These are phyloP conservation scores for Acmispon strigosus DNA, from an alignment of 306 rosid genomes.

Conservation along the genomic window DNA sequence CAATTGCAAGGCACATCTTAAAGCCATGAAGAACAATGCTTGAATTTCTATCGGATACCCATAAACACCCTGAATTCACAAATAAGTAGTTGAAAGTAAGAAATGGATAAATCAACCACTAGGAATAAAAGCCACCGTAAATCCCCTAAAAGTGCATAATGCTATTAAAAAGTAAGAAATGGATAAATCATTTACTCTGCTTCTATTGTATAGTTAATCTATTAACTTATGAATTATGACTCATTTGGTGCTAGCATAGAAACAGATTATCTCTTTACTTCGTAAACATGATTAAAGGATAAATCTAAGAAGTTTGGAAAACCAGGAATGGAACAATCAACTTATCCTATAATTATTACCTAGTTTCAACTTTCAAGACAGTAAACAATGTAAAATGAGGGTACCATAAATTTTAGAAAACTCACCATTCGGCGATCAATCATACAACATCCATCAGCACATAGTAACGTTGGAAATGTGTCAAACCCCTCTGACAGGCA, in stretches of 20 bases:
- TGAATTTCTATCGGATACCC: constrained; percentile 96
- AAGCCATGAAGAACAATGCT: constrained; percentile 93
- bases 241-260: not conserved
- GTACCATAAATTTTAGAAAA: constrained; percentile 7
- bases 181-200: too few relatives aligned
- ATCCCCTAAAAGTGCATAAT: not conserved
- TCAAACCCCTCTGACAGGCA: constrained; percentile 93
- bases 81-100: not conserved
- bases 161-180: too few relatives aligned
- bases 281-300: not conserved
- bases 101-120: not conserved
- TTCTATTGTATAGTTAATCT: too few relatives aligned
- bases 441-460: constrained; percentile 98
- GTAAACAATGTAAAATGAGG: not conserved
- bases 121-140: not conserved
- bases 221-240: not conserved
- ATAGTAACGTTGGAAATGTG: constrained; percentile 90
- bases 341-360: not conserved
- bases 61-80: constrained; percentile 74
- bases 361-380: not conserved
- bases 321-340: not conserved
- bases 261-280: not conserved
- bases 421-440: constrained; percentile 98
- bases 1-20: constrained; percentile 77
- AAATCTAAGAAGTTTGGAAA: not conserved